A percentile compares a stretch with the other conserved stretches of the same genome.
Conservation (phyloP, 2,329 filamentous ascomycete species). For the Penicillium concentricum region DNA sequence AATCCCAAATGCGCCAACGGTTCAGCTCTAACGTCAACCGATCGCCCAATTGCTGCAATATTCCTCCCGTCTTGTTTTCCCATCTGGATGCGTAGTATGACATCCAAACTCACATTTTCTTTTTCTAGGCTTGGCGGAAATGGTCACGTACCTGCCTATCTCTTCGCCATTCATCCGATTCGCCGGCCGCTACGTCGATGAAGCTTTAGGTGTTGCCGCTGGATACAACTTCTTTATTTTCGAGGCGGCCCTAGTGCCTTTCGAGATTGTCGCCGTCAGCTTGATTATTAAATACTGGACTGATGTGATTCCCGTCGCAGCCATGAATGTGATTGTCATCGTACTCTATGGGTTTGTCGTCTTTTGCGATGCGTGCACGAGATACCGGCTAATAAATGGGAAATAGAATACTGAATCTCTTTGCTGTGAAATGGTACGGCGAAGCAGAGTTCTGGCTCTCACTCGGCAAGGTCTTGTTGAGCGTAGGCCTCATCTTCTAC, state of each 20-base stretch:
- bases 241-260: conserved; percentile 52
- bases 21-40: neutral
- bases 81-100: conserved; percentile 1
- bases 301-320: conserved; percentile 46
- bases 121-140: conserved; percentile 47
- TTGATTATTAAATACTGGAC: conserved; percentile 54
- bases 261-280: conserved; percentile 53
- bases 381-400: neutral
- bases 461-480: conserved; percentile 69
- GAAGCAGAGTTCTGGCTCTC: conserved; percentile 76
- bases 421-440: conserved; percentile 73
- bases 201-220: conserved; percentile 48
- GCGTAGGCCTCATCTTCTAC: conserved; percentile 69
- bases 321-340: conserved; percentile 48
- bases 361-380: neutral
- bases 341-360: conserved; percentile 44
- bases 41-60: neutral
- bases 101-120: conserved; percentile 16
- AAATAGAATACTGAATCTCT: conserved; percentile 58
- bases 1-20: conserved; percentile 6
- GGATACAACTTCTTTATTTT: conserved; percentile 55
- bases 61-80: neutral
- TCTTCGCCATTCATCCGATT: conserved; percentile 49
- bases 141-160: conserved; percentile 52
- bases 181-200: conserved; percentile 49